Evolutionary conservation across 83 land plant species (phyloP).

Genomic region (Picea abies): DNA sequence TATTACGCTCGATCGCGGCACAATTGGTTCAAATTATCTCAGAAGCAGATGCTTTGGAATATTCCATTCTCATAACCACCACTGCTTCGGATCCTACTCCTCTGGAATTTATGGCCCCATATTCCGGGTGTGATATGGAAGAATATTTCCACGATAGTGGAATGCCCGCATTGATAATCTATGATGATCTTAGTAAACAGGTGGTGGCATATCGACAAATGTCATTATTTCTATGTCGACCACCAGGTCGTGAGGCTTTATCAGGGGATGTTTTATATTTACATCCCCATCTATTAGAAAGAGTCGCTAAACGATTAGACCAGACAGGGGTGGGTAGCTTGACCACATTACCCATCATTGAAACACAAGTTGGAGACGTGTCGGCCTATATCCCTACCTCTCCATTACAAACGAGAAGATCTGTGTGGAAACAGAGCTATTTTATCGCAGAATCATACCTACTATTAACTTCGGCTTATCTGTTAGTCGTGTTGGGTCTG

Average conservation of each 20-base stretch:
- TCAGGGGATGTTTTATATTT: background rate
- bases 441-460: background rate
- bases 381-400: constrained; percentile 5
- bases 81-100: constrained; percentile 15
- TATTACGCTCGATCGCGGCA: too few relatives aligned
- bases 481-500: constrained; percentile 11
- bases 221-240: background rate
- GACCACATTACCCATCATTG: background rate
- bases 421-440: background rate
- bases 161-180: constrained; percentile 34
- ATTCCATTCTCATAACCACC: too few relatives aligned
- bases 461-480: constrained; percentile 12
- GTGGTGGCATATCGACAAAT: constrained; percentile 18
- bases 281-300: background rate
- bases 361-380: background rate
- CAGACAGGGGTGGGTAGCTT: background rate
- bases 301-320: background rate
- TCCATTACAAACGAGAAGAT: background rate
- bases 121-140: constrained; percentile 32
- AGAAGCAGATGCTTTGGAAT: too few relatives aligned
- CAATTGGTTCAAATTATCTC: too few relatives aligned
- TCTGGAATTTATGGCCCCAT: constrained; percentile 22
- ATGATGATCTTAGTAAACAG: constrained; percentile 35
- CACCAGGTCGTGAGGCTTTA: background rate
- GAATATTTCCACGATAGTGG: constrained; percentile 30